A percentile compares a stretch with the other conserved stretches of the same genome.
Conservation (phyloP, 352 stramenopile species). For the Phytopythium oedochilum region DNA sequence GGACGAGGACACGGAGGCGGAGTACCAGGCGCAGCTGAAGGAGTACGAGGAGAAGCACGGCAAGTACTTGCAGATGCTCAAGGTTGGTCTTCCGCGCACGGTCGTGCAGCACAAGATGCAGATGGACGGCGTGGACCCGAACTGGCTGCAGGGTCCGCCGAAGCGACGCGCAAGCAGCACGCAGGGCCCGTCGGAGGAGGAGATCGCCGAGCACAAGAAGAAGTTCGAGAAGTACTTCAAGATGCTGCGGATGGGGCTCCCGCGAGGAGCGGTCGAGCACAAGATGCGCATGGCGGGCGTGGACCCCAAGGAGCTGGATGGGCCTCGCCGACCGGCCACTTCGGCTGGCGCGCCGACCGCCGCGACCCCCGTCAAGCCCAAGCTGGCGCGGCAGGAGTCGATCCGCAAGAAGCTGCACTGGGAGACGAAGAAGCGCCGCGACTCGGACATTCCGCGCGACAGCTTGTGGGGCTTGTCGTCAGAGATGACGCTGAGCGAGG, state of each 20-base stretch:
- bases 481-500: constrained; percentile 34
- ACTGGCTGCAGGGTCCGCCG: constrained; percentile 60
- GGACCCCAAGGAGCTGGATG: constrained; percentile 64
- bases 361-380: constrained; percentile 14
- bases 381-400: constrained; percentile 59
- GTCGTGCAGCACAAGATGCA: constrained; percentile 85
- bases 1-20: constrained; percentile 33
- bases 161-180: constrained; percentile 9
- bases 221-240: constrained; percentile 85
- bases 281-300: constrained; percentile 78
- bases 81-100: constrained; percentile 56
- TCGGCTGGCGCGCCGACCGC: constrained; percentile 1
- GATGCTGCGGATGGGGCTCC: constrained; percentile 76
- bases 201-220: constrained; percentile 47
- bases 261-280: constrained; percentile 75
- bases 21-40: constrained; percentile 47
- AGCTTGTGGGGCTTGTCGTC: constrained; percentile 58
- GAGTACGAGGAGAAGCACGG: constrained; percentile 62
- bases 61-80: constrained; percentile 79
- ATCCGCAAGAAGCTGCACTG: constrained; percentile 87
- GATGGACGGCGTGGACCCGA: constrained; percentile 62
- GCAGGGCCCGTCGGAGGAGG: constrained; percentile 32
- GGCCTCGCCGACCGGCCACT: constrained; percentile 22
- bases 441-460: constrained; percentile 33
- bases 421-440: constrained; percentile 58